Evolutionary conservation across 805 yeast species (phyloP), one percentile per base, ranked within the genome.

Genomic region (Spathaspora boniae): DNA sequence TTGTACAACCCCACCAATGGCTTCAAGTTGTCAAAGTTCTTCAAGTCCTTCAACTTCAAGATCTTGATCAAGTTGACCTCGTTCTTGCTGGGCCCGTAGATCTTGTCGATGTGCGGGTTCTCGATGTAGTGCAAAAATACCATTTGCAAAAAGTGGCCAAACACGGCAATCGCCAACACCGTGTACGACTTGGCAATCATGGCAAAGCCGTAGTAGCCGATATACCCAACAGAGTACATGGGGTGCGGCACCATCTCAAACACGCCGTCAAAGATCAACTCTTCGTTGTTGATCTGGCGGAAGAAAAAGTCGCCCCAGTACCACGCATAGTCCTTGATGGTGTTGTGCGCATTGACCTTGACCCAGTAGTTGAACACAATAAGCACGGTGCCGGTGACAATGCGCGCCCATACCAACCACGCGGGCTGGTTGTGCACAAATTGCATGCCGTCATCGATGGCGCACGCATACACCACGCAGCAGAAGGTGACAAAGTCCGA

Each of bases 281-380:
- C 81, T 53, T 70, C 76, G 43, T 75, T 76, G 45, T 66, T 67
- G 44, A 65, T 62, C 53, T 83, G 84, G 36, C 87, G 65, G 62
- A 86, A 86, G 71, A 86, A 86, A 62, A 86, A 86, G 59, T 86
- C 95, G 18, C 95, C 95, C 95, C 95, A 86, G 58, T 86, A 86
- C 95, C 95, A 86, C 8, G 95, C 95, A 54, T 80, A 86, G 53
- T 86, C 95, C 56, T 86, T 85, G 40, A 86, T 88, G 14, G 86
- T 88, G 45, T 88, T 73, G 56, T 86, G 95, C 22, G 95, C 95
- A 56, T 86, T 89, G 16, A 85, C 62, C 55, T 86, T 86, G 31
- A 86, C 95, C 88, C 93, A 82, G 19, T 82, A 65, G 52, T 86
- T 86, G 65, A 86, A 83, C 14, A 82, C 40, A 41, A 85, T 78